These are phyloP conservation scores for Nemania diffusa DNA, from an alignment of 2,329 filamentous ascomycete species.

Conservation along the genomic window DNA sequence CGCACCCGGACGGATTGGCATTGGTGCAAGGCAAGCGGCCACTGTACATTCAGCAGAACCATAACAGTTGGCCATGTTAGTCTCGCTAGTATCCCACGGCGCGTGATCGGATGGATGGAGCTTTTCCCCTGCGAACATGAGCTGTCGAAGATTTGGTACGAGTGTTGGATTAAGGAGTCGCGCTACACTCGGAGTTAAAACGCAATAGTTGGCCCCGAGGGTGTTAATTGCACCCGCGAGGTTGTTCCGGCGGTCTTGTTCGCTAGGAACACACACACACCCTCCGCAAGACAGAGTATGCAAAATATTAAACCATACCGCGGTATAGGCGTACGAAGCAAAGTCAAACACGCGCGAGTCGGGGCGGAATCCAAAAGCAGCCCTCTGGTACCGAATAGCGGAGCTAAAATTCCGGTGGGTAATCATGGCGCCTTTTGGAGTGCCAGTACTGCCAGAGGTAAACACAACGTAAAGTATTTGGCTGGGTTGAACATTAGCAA, in stretches of 20 bases:
- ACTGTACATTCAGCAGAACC: conserved; percentile 14
- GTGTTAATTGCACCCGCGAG: conserved; percentile 2
- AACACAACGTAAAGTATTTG: conserved; percentile 8
- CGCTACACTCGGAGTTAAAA: conserved; percentile 3
- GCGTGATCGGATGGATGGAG: not conserved
- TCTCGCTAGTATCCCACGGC: conserved; percentile 1
- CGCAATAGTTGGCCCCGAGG: not conserved
- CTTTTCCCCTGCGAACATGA: conserved; percentile 8
- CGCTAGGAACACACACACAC: conserved; percentile 16
- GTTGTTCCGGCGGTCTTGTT: conserved; percentile 9
- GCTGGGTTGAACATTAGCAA: conserved; percentile 3
- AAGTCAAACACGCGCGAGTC: conserved; percentile 16
- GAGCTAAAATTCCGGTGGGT: conserved; percentile 7
- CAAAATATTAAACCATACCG: conserved; percentile 14
- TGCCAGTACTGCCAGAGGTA: conserved; percentile 16
- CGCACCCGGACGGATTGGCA: conserved; percentile 5
- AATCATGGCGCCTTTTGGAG: conserved; percentile 18
- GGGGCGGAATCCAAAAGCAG: not conserved
- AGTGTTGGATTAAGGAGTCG: conserved; percentile 8
- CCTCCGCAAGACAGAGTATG: conserved; percentile 11
- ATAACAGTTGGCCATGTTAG: conserved; percentile 8
- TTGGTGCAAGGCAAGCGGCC: conserved; percentile 8
- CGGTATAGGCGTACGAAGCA: conserved; percentile 13
- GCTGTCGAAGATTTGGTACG: conserved; percentile 10
- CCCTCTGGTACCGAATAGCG: conserved; percentile 1